phyloP scores from a whole-genome alignment of 2,329 filamentous ascomycete genomes.

The Trichoderma sp. region DNA sequence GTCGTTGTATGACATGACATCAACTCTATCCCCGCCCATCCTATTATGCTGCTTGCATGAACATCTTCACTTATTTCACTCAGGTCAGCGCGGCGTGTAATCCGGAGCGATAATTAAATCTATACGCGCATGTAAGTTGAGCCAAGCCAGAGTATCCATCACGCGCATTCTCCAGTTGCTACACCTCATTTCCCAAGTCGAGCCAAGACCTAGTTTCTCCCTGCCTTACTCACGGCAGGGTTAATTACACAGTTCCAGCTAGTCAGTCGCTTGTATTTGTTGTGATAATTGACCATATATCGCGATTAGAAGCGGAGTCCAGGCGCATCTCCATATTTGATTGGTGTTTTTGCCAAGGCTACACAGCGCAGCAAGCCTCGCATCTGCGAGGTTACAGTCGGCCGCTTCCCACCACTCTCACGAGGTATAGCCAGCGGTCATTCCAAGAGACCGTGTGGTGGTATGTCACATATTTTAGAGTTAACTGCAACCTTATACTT shows the following conservation, averaged over 20 bases:
- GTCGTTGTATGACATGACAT: conserved; percentile 20
- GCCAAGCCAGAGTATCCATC: conserved; percentile 14
- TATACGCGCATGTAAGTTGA: background rate
- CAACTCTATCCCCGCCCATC: background rate
- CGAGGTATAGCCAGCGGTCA: background rate
- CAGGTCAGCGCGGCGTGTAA: background rate
- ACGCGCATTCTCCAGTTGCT: conserved; percentile 11
- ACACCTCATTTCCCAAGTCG: background rate
- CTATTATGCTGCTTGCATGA: background rate
- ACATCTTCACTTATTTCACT: background rate
- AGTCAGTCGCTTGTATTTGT: background rate
- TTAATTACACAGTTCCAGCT: background rate
- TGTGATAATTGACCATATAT: background rate
- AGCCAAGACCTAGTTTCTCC: background rate
- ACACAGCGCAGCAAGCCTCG: conserved; percentile 1
- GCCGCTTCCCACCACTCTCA: background rate
- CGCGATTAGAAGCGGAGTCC: background rate
- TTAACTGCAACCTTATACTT: background rate
- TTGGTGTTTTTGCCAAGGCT: background rate
- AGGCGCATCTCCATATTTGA: background rate
- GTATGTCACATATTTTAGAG: background rate
- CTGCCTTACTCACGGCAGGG: background rate
- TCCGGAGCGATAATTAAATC: background rate
- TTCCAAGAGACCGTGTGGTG: background rate
- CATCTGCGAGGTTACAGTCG: conserved; percentile 11